phyloP scores from a whole-genome alignment of 805 yeast genomes.

The Saccharomycopsis sp. region DNA sequence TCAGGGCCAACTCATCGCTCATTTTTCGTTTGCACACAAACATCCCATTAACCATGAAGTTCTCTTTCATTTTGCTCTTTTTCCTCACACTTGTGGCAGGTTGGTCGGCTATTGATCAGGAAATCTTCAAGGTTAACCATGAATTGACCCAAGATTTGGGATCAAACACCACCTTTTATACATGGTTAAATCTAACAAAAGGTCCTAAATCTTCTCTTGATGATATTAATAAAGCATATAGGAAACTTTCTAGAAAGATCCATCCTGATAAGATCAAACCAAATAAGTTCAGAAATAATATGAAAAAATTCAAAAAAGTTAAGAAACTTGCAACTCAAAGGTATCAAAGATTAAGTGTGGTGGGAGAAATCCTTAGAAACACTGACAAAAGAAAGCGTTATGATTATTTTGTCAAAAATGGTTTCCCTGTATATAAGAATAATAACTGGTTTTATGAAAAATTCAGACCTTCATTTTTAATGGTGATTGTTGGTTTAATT shows the following conservation, averaged over 20 bases:
- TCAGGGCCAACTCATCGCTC: background rate
- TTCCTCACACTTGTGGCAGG: slow-evolving; percentile 25
- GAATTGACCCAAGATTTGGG: slow-evolving; percentile 58
- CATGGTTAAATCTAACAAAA: slow-evolving; percentile 43
- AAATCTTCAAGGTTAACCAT: slow-evolving; percentile 65
- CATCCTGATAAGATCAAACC: slow-evolving; percentile 76
- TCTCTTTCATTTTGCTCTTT: slow-evolving; percentile 15
- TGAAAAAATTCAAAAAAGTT: slow-evolving; percentile 20
- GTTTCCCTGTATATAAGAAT: slow-evolving; percentile 79
- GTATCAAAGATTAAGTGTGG: slow-evolving; percentile 68
- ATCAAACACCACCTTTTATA: slow-evolving; percentile 49
- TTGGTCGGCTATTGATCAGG: slow-evolving; percentile 66
- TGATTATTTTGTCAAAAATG: slow-evolving; percentile 72
- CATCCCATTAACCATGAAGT: background rate
- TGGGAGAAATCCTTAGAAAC: slow-evolving; percentile 61
- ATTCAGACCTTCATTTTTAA: slow-evolving; percentile 55
- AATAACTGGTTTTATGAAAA: slow-evolving; percentile 53
- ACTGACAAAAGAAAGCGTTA: slow-evolving; percentile 53
- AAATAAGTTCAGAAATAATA: slow-evolving; percentile 27
- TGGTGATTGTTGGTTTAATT: slow-evolving; percentile 42
- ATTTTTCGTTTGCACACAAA: background rate
- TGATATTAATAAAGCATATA: slow-evolving; percentile 56
- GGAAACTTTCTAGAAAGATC: slow-evolving; percentile 54
- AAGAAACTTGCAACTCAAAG: slow-evolving; percentile 50
- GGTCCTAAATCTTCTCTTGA: slow-evolving; percentile 34